Evolutionary conservation across 2,329 filamentous ascomycete species (phyloP), one percentile per base, ranked within the genome.

Genomic region (Celoporthe dispersa): DNA sequence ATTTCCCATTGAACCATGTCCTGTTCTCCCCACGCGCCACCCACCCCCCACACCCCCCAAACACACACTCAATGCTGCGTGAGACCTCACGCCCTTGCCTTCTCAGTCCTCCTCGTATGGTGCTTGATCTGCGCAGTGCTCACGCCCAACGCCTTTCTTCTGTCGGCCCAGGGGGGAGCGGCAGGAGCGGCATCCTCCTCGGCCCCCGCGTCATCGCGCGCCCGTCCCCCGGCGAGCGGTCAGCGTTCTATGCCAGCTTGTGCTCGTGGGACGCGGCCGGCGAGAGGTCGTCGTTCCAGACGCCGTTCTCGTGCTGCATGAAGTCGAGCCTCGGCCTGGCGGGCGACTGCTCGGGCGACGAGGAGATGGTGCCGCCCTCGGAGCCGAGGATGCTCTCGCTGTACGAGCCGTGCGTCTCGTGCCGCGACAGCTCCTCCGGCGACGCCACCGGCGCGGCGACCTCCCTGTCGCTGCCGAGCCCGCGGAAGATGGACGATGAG

Each of bases 371-470:
- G 31, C 62, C 68, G 28, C 61, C 65, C 64, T 69, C 69, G 25
- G 69, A 70, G 44, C 69, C 71, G 44, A 71, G 67, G 11, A 71
- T 69, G 64, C 71, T 72, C 62, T 72, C 71, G 64, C 75, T 75
- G n/a, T 74, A 62, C 35, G 75, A 75, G 35, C 67, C 62, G 19
- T 70, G 59, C 19, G 71, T 73, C 57, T 70, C 44, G 12, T 69
- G 72, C 31, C 67, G 65, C 12, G 62, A 70, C 55, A 78, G 74
- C 5, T 77, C 65, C 16, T 31, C 53, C 3, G 19, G 31, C 6
- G 41, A 19, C 33, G 19, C 57, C 16, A 16, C 31, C 8, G 57
- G 3, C 28, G 57, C 33, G 7, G 8, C 53, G 41, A 48, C 66
- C 22, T 68, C 57, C 39, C 48, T 62, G 53, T 69, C 63, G 39